Evolutionary conservation across 305 asterid genomes (phyloP).

Genomic region (Fraxinus sp.): DNA sequence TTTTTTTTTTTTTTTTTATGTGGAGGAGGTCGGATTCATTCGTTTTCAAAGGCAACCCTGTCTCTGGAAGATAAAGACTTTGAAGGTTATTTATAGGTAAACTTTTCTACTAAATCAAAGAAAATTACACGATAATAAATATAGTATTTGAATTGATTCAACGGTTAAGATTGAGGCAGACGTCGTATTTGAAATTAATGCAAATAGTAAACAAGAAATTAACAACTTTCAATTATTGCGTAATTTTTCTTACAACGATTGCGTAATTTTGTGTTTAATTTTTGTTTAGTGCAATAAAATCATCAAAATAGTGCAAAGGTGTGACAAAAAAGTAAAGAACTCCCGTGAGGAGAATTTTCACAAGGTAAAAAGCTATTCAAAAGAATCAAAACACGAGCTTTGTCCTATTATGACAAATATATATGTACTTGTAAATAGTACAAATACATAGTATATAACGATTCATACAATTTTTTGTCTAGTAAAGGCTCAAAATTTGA

Average conservation of each 20-base stretch:
- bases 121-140: background rate
- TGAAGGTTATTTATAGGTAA: background rate
- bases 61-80: background rate
- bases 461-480: background rate
- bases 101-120: background rate
- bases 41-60: background rate
- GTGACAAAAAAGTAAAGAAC: conserved; percentile 15
- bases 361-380: conserved; percentile 12
- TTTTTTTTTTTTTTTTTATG: background rate
- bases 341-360: conserved; percentile 30
- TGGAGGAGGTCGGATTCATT: background rate
- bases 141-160: background rate
- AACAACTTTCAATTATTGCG: background rate
- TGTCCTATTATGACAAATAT: conserved; percentile 28
- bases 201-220: background rate
- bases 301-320: background rate
- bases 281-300: background rate
- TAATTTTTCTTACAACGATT: background rate
- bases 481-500: background rate
- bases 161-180: background rate
- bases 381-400: conserved; percentile 16
- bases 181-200: background rate
- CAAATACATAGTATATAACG: background rate
- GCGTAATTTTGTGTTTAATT: background rate
- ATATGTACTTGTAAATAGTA: background rate